Evolutionary conservation across 2,329 filamentous ascomycete species (phyloP).

Genomic region (Curvularia sp.): DNA sequence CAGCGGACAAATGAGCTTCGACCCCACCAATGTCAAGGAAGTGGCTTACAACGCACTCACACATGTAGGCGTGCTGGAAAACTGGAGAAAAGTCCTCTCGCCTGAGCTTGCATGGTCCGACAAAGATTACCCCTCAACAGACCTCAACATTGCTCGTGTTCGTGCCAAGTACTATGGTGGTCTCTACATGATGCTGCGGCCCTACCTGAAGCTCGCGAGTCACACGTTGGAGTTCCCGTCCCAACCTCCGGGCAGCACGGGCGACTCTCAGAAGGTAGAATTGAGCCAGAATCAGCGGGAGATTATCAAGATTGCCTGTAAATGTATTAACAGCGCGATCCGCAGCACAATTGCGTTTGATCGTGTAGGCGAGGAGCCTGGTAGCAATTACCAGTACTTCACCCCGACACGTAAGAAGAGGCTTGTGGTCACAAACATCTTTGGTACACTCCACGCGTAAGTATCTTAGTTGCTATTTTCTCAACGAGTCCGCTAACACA

Average conservation of each 20-base stretch:
- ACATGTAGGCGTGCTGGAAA: slow-evolving; percentile 56
- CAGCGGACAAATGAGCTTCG: slow-evolving; percentile 44
- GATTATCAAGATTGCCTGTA: slow-evolving; percentile 37
- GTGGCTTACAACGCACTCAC: slow-evolving; percentile 37
- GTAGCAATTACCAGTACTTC: slow-evolving; percentile 50
- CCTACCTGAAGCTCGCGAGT: slow-evolving; percentile 70
- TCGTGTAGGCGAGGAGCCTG: slow-evolving; percentile 55
- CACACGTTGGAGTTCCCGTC: slow-evolving; percentile 55
- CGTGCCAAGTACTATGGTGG: slow-evolving; percentile 96
- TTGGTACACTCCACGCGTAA: slow-evolving; percentile 79
- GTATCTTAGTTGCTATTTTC: slow-evolving; percentile 12
- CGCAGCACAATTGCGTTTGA: slow-evolving; percentile 86
- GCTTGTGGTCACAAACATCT: slow-evolving; percentile 89
- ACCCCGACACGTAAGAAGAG: slow-evolving; percentile 66
- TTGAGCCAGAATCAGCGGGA: slow-evolving; percentile 34
- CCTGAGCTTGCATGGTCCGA: slow-evolving; percentile 67
- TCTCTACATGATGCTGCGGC: slow-evolving; percentile 85
- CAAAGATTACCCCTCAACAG: slow-evolving; percentile 70
- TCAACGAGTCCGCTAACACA: slow-evolving; percentile 14
- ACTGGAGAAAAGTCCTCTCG: slow-evolving; percentile 62
- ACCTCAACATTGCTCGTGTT: slow-evolving; percentile 83
- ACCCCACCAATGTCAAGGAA: slow-evolving; percentile 39
- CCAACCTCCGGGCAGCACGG: slow-evolving; percentile 26
- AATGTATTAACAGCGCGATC: slow-evolving; percentile 67
- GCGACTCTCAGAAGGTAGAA: slow-evolving; percentile 36